phyloP scores from a whole-genome alignment of 2,329 filamentous ascomycete species.

The Trichoderma cornu-damae region DNA sequence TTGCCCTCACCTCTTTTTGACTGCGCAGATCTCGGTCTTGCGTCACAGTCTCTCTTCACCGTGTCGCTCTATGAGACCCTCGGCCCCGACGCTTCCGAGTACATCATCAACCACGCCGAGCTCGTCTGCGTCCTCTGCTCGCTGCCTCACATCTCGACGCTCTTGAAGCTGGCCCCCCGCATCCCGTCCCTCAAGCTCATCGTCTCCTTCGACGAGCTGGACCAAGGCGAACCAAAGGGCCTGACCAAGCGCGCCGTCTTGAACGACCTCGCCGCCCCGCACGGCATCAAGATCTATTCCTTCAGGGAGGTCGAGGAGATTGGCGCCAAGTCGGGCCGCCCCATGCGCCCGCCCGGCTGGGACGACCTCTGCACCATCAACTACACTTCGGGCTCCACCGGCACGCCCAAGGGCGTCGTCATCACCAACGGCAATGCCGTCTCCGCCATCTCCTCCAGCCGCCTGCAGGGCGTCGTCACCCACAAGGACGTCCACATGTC shows the following conservation, averaged over 20 bases:
- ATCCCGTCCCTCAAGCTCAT: slow-evolving; percentile 81
- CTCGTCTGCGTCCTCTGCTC: slow-evolving; percentile 72
- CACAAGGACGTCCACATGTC: slow-evolving; percentile 65
- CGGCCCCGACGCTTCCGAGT: slow-evolving; percentile 85
- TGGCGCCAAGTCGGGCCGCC: slow-evolving; percentile 63
- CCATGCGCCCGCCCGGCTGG: slow-evolving; percentile 64
- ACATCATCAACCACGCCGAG: slow-evolving; percentile 87
- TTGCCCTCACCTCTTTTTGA: too few relatives aligned
- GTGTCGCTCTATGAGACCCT: slow-evolving; percentile 97
- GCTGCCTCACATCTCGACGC: slow-evolving; percentile 71
- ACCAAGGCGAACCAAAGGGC: slow-evolving; percentile 69
- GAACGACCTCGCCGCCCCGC: slow-evolving; percentile 65
- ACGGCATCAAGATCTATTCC: slow-evolving; percentile 73
- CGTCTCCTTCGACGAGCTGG: slow-evolving; percentile 76
- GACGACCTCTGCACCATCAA: slow-evolving; percentile 84
- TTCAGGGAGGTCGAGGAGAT: slow-evolving; percentile 77
- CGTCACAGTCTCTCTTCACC: slow-evolving; percentile 81
- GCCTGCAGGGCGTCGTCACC: slow-evolving; percentile 49
- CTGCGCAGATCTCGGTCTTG: slow-evolving; percentile 69
- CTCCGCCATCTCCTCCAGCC: slow-evolving; percentile 59
- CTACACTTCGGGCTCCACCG: slow-evolving; percentile 83
- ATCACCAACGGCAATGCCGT: slow-evolving; percentile 79
- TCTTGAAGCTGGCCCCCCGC: slow-evolving; percentile 73
- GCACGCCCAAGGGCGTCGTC: slow-evolving; percentile 75
- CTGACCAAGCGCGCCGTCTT: slow-evolving; percentile 76